Conservation (phyloP, 2,329 filamentous ascomycete genomes). For the Apiospora rasikravindrae region DNA sequence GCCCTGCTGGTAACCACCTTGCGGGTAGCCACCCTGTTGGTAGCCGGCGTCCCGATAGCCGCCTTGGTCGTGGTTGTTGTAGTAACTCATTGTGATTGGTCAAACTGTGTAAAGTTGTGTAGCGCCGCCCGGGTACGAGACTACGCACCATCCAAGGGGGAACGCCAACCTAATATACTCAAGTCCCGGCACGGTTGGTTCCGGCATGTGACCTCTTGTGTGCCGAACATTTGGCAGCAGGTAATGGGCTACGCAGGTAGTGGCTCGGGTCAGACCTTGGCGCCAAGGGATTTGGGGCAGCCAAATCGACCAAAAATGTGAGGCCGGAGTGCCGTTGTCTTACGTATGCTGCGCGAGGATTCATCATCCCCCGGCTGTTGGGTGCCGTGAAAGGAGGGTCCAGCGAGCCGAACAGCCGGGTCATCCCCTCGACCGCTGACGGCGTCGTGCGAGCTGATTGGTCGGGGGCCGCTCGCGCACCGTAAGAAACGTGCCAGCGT, state of each 20-base stretch:
- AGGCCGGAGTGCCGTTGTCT: not conserved
- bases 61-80: not conserved
- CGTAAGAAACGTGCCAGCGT: not conserved
- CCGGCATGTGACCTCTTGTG: not conserved
- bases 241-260: too few relatives aligned
- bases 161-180: not conserved
- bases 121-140: not conserved
- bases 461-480: not conserved
- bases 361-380: not conserved
- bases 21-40: not conserved
- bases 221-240: not conserved
- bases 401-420: constrained; percentile 12
- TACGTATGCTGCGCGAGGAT: not conserved
- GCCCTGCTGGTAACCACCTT: not conserved
- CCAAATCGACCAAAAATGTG: not conserved
- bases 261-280: not conserved
- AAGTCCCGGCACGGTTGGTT: not conserved
- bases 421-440: not conserved
- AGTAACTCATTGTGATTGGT: not conserved
- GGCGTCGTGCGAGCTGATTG: not conserved
- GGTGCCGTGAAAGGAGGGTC: constrained; percentile 15
- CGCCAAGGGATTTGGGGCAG: not conserved
- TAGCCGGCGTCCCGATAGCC: not conserved
- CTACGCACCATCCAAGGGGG: not conserved
- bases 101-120: not conserved